Evolutionary conservation across 352 stramenopile genomes (phyloP).

Genomic region (Phytopythium litorale): DNA sequence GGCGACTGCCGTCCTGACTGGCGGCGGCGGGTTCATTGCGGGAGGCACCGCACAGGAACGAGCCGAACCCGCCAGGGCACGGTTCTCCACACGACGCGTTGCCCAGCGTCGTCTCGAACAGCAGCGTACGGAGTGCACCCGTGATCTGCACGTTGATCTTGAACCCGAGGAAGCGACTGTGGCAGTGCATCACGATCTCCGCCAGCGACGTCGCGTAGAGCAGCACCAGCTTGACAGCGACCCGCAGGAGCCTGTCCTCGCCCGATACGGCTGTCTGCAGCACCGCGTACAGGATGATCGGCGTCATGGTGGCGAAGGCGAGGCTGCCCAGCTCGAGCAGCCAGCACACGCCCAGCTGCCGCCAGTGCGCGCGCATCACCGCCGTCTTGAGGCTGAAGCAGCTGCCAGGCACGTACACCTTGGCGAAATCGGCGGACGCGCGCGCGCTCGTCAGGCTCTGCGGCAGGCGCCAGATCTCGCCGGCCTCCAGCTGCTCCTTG

Average conservation of each 20-base stretch:
- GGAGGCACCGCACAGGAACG: neutral
- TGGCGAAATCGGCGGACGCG: slow-evolving; percentile 22
- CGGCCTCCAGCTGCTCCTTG: slow-evolving; percentile 24
- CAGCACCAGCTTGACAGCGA: slow-evolving; percentile 18
- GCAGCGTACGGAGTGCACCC: slow-evolving; percentile 22
- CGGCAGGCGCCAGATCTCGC: slow-evolving; percentile 50
- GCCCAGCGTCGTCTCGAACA: slow-evolving; percentile 39
- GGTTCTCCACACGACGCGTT: slow-evolving; percentile 6
- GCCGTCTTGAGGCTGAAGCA: slow-evolving; percentile 25
- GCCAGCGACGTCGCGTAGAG: slow-evolving; percentile 26
- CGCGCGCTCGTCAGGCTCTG: slow-evolving; percentile 31
- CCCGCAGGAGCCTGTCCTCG: slow-evolving; percentile 19
- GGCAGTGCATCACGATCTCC: slow-evolving; percentile 22
- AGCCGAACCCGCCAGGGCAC: neutral
- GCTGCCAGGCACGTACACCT: slow-evolving; percentile 14
- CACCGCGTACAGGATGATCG: slow-evolving; percentile 42
- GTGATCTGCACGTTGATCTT: slow-evolving; percentile 34
- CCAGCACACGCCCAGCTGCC: slow-evolving; percentile 29
- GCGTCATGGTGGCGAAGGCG: slow-evolving; percentile 30
- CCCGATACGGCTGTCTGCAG: slow-evolving; percentile 26
- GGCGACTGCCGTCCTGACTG: slow-evolving; percentile 7
- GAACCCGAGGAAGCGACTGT: slow-evolving; percentile 27
- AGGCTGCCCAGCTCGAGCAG: slow-evolving; percentile 34
- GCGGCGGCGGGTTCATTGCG: neutral
- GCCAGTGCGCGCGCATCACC: slow-evolving; percentile 26